phyloP scores from a whole-genome alignment of 2,329 filamentous ascomycete species.

The Thyridium curvatum region DNA sequence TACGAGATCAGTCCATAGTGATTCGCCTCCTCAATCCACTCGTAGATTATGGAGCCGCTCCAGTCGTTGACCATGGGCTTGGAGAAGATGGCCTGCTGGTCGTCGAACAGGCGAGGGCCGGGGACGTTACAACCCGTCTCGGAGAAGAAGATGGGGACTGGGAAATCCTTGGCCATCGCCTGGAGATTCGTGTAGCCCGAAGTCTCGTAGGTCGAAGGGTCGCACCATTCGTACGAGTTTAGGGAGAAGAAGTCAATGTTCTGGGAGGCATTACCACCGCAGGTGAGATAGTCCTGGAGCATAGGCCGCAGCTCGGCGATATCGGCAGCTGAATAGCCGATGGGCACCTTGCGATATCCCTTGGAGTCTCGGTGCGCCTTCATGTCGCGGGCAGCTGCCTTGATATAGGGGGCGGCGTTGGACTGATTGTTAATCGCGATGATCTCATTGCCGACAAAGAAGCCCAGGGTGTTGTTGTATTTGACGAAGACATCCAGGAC shows the following conservation, averaged over 20 bases:
- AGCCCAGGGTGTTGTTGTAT: slow-evolving; percentile 75
- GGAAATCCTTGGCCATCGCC: slow-evolving; percentile 60
- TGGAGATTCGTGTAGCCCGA: slow-evolving; percentile 69
- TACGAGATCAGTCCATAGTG: slow-evolving; percentile 78
- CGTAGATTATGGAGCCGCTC: slow-evolving; percentile 80
- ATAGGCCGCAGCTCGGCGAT: slow-evolving; percentile 62
- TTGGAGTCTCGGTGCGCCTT: slow-evolving; percentile 74
- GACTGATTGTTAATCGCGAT: slow-evolving; percentile 57
- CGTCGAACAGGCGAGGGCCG: slow-evolving; percentile 56
- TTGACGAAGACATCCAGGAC: slow-evolving; percentile 73
- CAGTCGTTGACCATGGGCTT: slow-evolving; percentile 60
- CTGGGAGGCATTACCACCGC: slow-evolving; percentile 62
- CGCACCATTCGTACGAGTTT: slow-evolving; percentile 82
- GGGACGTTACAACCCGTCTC: slow-evolving; percentile 77
- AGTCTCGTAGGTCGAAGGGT: slow-evolving; percentile 46
- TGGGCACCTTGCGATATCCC: slow-evolving; percentile 72
- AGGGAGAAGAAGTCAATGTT: slow-evolving; percentile 78
- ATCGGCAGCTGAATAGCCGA: slow-evolving; percentile 84
- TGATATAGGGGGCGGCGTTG: slow-evolving; percentile 71
- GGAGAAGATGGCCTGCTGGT: slow-evolving; percentile 74
- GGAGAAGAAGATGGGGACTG: slow-evolving; percentile 83
- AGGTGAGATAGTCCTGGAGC: slow-evolving; percentile 69
- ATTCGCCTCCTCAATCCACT: slow-evolving; percentile 84
- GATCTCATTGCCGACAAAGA: slow-evolving; percentile 87
- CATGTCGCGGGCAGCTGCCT: slow-evolving; percentile 74